Percentiles rank a stretch among this genome's conserved stretches.
phyloP scores from a whole-genome alignment of 2,329 filamentous ascomycete genomes.

The Xylariaceae sp. region DNA sequence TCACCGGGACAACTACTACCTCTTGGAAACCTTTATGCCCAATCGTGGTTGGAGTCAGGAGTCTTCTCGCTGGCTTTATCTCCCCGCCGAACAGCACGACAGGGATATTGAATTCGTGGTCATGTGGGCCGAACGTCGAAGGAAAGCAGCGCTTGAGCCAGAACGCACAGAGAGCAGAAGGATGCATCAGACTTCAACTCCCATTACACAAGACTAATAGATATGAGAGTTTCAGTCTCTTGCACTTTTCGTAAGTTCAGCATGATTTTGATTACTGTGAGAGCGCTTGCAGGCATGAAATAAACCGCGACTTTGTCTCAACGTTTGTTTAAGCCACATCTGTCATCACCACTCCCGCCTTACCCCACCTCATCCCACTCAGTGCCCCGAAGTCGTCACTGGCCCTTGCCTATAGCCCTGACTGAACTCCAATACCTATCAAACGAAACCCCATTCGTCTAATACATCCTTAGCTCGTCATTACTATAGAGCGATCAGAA shows the following conservation, averaged over 20 bases:
- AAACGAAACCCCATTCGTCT: too few species aligned
- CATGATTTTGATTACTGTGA: background rate
- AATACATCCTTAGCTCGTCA: too few species aligned
- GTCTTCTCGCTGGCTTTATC: constrained; percentile 55
- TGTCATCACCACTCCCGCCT: background rate
- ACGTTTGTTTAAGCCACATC: background rate
- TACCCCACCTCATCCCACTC: too few species aligned
- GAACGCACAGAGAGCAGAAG: background rate
- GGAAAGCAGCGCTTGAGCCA: constrained; percentile 4
- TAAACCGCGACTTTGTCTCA: background rate
- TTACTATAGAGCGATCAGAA: too few species aligned
- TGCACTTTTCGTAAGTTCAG: background rate
- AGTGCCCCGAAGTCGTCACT: too few species aligned
- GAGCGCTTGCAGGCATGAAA: background rate
- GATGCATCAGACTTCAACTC: background rate
- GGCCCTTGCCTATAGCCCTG: too few species aligned
- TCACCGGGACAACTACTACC: constrained; percentile 63
- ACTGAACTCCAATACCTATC: too few species aligned
- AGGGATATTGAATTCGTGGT: constrained; percentile 44
- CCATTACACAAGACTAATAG: background rate
- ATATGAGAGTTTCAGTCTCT: background rate
- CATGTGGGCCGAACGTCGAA: constrained; percentile 34
- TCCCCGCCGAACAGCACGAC: constrained; percentile 47
- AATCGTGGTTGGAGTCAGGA: constrained; percentile 59
- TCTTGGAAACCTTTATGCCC: constrained; percentile 62